Conservation (phyloP, 1,284 basidiomycete genomes). For the Ceratobasidium sp. region DNA sequence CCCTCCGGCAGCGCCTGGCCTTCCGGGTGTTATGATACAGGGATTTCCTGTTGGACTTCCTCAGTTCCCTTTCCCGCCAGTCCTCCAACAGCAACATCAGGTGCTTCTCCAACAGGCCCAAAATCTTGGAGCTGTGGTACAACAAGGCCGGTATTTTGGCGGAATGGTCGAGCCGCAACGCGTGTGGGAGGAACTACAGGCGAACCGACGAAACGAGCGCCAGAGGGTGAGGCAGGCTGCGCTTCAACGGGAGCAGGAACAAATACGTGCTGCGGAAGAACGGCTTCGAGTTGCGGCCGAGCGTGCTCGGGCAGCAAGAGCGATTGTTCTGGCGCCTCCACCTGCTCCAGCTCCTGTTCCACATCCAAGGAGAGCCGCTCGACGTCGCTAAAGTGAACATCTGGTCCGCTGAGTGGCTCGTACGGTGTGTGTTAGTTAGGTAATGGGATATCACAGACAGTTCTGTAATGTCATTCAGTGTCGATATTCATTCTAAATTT, state of each 20-base stretch:
- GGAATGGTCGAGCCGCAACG: neutral
- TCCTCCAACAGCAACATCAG: neutral
- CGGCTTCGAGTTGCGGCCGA: neutral
- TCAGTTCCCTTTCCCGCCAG: neutral
- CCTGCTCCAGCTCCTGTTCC: neutral
- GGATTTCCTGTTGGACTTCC: neutral
- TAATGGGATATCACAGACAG: too few relatives aligned
- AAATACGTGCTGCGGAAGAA: neutral
- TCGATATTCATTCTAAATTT: too few relatives aligned
- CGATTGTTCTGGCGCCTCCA: neutral
- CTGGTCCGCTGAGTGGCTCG: too few relatives aligned
- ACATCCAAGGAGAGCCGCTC: neutral
- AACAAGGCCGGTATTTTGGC: neutral
- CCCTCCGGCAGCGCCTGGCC: conserved; percentile 11
- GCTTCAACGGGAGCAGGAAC: neutral
- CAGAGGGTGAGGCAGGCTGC: neutral
- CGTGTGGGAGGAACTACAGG: neutral
- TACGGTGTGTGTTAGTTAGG: too few relatives aligned
- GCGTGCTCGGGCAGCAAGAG: neutral
- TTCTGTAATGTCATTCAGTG: too few relatives aligned
- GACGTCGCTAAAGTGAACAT: neutral
- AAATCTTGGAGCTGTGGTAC: neutral
- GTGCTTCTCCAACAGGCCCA: neutral
- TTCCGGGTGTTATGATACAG: neutral
- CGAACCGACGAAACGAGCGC: neutral